Evolutionary conservation across 257 asterid species (phyloP), one percentile per base, ranked within the genome.

Genomic region (Fraxinus americana): DNA sequence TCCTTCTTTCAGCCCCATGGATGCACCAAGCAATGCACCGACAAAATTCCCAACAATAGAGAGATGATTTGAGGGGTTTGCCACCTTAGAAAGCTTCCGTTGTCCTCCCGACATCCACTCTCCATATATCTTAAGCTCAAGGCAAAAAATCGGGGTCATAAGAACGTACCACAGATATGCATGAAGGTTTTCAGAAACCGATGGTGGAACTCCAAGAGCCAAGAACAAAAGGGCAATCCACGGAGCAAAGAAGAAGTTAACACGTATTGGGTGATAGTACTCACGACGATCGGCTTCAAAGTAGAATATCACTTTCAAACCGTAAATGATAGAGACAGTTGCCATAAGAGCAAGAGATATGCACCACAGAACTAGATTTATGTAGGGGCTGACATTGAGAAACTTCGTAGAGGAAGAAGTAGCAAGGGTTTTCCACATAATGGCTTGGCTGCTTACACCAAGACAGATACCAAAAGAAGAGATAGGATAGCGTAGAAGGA

Each of bases 101-200:
- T 90, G 90, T 14, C 98, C 97, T 1, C 98, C 99, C 0, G 99
- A 93, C 97, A 93, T 93, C 99, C 99, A 95, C 81, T 91, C 97
- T 3, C 99, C 99, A 69, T 95, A 95, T 34, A 95, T 87, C 82
- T 95, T 95, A 32, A 95, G 77, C 90, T 95, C 99, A 12, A 93
- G 82, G 59, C 75, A 77, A 4, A 89, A 82, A 4, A 95, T 74
- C 0, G 99, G 99, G 0, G 92, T 50, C 99, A 93, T 95, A 16
- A 93, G 89, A 30, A 88, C 8, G 74, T 95, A 95, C 98, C 98
- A 95, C 0, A 89, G 36, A n/a, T 83, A 85, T 1, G 74, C 7
- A 16, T 81, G 96, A 2, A 88, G 86, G 16, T 84, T 72, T 59
- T 82, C 59, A 27, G 89, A 36, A 5, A 93, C 65, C 0, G 86